Evolutionary conservation across 2,329 filamentous ascomycete species (phyloP), one percentile per base, ranked within the genome.

Genomic region (Ramularia collo-cygni): DNA sequence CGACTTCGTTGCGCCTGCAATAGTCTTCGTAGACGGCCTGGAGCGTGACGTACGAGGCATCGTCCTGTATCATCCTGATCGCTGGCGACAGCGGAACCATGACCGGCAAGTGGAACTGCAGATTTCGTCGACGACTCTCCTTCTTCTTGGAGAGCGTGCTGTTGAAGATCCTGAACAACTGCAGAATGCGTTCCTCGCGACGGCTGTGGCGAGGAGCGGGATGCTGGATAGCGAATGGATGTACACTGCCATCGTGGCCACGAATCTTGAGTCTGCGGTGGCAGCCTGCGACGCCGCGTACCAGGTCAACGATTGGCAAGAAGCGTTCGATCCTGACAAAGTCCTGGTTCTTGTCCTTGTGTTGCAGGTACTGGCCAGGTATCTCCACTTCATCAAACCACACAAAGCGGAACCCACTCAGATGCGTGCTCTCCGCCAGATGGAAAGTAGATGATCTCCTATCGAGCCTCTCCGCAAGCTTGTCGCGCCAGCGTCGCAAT

Each of bases 331-430:
- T 96, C 32, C 89, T 83, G 51, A 98, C 83, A 60, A 99, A 98
- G 62, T 98, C 92, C 55, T 94, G 88, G 63, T 98, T 98, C 76
- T 96, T 98, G 57, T 99, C 93, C 64, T 92, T 93, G 67, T 95
- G 92, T 60, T 94, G 82, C 48, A 95, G 70, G 63, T 99, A 99
- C 61, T 99, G 92, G 1, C 92, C 92, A 3, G 93, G 93, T 26
- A 99, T 80, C 64, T 99, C 92, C 9, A 99, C 90, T 56, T 98
- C 93, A 58, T 99, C 92, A 53, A 98, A 95, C 63, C 95, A 96
- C 62, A 92, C 82, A 71, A 95, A 98, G 28, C 87, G 77, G 72
- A 98, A 98, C 60, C 96, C 92, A 65, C 87, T 95, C 30, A 99
- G 76, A 34, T 87, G 85, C 32, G 88, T 95, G 61, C 85, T 94